Conservation (phyloP, 768 basidiomycete species). For the Hortiboletus flavorubellus region DNA sequence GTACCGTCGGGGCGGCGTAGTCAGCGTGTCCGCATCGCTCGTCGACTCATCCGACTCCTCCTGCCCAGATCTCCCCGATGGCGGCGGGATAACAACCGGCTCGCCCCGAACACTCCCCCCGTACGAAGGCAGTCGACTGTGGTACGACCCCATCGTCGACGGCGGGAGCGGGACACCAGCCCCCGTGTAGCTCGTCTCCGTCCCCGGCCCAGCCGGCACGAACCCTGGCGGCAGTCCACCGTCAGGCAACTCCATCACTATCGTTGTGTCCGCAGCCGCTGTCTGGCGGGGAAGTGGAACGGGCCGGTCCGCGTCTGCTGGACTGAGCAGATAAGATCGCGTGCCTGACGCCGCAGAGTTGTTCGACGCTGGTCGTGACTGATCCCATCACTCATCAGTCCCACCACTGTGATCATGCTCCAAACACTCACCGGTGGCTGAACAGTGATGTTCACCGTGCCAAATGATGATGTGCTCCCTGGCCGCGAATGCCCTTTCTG, state of each 20-base stretch:
- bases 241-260: conserved; percentile 26
- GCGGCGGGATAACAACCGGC: conserved; percentile 30
- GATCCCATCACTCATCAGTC: conserved; percentile 12
- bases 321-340: conserved; percentile 34
- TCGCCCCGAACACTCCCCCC: conserved; percentile 1
- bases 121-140: conserved; percentile 23
- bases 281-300: conserved; percentile 29
- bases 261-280: conserved; percentile 2
- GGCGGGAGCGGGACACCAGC: conserved; percentile 32
- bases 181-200: conserved; percentile 21
- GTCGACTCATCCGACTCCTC: conserved; percentile 30
- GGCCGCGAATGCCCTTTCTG: conserved; percentile 24
- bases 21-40: conserved; percentile 35
- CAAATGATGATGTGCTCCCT: conserved; percentile 28
- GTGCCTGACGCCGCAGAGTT: conserved; percentile 28
- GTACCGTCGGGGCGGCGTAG: conserved; percentile 31
- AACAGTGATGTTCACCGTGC: conserved; percentile 32
- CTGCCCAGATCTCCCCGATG: conserved; percentile 12
- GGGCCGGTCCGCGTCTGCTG: conserved; percentile 39
- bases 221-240: conserved; percentile 38
- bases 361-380: conserved; percentile 41
- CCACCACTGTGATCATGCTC: background rate
- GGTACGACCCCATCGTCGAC: conserved; percentile 25
- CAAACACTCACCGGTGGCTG: conserved; percentile 30
- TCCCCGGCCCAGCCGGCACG: conserved; percentile 25